phyloP scores from a whole-genome alignment of 768 basidiomycete species.

The Boletus sp. region DNA sequence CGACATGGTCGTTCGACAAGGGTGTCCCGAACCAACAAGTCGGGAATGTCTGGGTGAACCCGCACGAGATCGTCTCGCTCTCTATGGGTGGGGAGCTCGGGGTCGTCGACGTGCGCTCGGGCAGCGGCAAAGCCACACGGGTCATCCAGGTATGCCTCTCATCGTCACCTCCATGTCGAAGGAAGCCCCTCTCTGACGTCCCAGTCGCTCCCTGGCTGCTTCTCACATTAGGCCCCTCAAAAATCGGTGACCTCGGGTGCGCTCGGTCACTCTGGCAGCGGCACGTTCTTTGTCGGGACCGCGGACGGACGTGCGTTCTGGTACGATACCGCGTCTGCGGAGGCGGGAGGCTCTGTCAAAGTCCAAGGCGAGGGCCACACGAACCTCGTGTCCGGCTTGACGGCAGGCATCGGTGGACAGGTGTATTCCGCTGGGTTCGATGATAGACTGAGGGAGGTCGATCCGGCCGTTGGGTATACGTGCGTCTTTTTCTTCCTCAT shows the following conservation, averaged over 20 bases:
- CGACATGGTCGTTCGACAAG: conserved; percentile 69
- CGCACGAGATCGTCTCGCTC: conserved; percentile 71
- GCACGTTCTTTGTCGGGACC: conserved; percentile 79
- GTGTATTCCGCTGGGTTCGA: conserved; percentile 78
- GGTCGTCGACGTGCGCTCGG: conserved; percentile 69
- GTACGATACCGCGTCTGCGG: conserved; percentile 42
- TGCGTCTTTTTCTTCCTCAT: conserved; percentile 13
- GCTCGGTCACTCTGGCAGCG: conserved; percentile 28
- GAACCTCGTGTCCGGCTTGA: conserved; percentile 64
- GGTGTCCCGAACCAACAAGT: conserved; percentile 82
- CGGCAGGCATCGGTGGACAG: conserved; percentile 43
- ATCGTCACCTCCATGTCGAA: neutral
- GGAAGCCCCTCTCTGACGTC: neutral
- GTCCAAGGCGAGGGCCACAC: conserved; percentile 68
- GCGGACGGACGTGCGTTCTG: conserved; percentile 74
- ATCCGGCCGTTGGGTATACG: conserved; percentile 30
- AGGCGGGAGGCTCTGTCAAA: conserved; percentile 28
- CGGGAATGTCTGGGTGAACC: conserved; percentile 80
- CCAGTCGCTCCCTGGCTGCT: neutral
- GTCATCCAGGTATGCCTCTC: conserved; percentile 53
- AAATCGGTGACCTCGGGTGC: conserved; percentile 71
- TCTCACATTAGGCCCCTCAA: conserved; percentile 61
- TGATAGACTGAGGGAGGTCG: conserved; percentile 71
- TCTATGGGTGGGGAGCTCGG: conserved; percentile 81
- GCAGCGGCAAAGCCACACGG: conserved; percentile 55